Base-by-base conservation (phyloP, 352 stramenopile species). In the Phytophthora sp. region DNA sequence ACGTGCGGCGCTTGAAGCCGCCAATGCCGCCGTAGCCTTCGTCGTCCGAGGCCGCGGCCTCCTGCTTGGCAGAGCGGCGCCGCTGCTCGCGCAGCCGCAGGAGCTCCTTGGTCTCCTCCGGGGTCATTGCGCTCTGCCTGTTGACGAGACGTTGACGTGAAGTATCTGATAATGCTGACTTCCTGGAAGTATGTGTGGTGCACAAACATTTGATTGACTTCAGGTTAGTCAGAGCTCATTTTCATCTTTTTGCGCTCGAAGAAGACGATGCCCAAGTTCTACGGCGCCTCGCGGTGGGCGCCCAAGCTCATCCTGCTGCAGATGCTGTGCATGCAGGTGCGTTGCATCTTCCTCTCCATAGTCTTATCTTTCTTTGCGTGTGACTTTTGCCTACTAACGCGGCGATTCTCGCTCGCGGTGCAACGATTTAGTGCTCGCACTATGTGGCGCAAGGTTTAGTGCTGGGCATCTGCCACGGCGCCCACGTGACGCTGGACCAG, bases 221-320 rank as follows among this genome's bases (percentile, higher is more conserved):
- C n/a, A n/a, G n/a, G n/a, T n/a, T n/a, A n/a, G n/a, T n/a, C 28
- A 32, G 28, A 32, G 6, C 28, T 32, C 28, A n/a, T n/a, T n/a
- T n/a, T n/a, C n/a, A n/a, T n/a, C n/a, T n/a, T n/a, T n/a, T n/a
- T n/a, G n/a, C 1, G n/a, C 9, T 15, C 17, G 18, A 66, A 62
- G 24, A 66, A 50, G 8, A 67, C 32, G 53, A 95, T 93, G 87
- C 67, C 84, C 61, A 91, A 89, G 72, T 95, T 95, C 62, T 96
- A 95, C 59, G 85, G 82, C 57, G 62, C 78, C 3, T 67, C 73
- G 44, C 85, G 82, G 41, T 96, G 88, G 88, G 79, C 88, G 59
- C 88, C 88, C 15, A 95, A 92, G 78, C 82, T 96, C 62, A 96
- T 95, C 55, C 49, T 91, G 35, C 72, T 95, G 62, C 88, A 96